Evolutionary conservation across 2,329 filamentous ascomycete genomes (phyloP), one percentile per base, ranked within the genome.

Genomic region (Exserohilum rostratum): DNA sequence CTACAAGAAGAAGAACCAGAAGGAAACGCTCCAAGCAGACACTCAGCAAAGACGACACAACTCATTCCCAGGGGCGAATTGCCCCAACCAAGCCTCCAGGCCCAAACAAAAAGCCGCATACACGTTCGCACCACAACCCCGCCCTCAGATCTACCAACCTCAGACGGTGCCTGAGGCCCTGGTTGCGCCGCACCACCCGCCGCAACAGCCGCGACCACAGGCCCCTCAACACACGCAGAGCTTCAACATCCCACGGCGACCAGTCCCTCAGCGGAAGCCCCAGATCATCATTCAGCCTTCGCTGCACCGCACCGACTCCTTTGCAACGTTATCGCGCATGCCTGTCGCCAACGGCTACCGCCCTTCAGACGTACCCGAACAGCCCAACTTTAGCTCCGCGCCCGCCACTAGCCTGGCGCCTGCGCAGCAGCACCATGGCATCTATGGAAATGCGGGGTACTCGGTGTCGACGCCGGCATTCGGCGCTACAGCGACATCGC

Each of bases 1-100:
- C 46, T 65, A 73, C 50, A 71, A 71, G 51, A 70, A 73, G 50
- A 73, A 73, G 56, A 66, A 69, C 39, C 64, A 71, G 55, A 69
- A 70, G 59, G 65, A 64, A 53, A 61, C 56, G 44, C 56, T 67
- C 13, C 55, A 67, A 39, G 58, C 67, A 15, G 70, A 73, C 43
- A 62, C 63, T 13, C 57, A 68, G 33, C 50, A 62, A 25, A 57
- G 62, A 15, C 58, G 70, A 47, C 58, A 71, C 49, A 58, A 72
- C 39, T 70, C 64, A 0, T 73, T 69, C 27, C 70, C 71, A 1
- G 65, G 65, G 25, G 56, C 61, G 46, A 64, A 59, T 7, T 60
- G 60, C 17, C 43, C 60, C 49, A 22, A 17, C n/a, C 60, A 55
- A 43, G 50, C 58, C 20, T 38, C 46, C 6, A 34, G 57, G 35